Base-by-base conservation (phyloP, 768 basidiomycete genomes). In the Lactarius vividus region DNA sequence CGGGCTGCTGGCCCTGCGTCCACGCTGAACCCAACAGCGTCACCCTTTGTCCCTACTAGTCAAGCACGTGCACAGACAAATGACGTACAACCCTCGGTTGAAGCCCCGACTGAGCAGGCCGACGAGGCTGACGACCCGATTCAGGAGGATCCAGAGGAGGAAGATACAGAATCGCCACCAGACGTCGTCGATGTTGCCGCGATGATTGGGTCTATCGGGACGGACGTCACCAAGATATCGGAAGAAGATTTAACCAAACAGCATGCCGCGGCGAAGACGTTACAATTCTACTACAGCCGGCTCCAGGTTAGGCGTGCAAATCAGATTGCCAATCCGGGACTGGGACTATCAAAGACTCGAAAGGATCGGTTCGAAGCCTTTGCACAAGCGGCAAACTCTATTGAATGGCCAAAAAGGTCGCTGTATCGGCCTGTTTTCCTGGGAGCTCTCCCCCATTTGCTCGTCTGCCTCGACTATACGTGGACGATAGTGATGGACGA, bases 401-500 rank as follows among this genome's bases (percentile, higher is more conserved):
- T 61, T 20, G 57, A 63, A 37, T 67, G 66, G 66, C 57, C 67
- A 6, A 2, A 28, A 29, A 63, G 13, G 18, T 68, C 67, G 3
- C 62, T 53, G 3, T 70, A 70, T 64, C 62, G 62, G 16, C 67
- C 57, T 13, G 37, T 70, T 56, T 70, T 69, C 63, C 33, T 67
- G 10, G 69, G 69, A 10, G 58, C 69, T 13, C 67, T 70, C 18
- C 69, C 69, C 5, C 69, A 70, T 59, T 26, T 70, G 1, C 63
- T 70, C 20, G 42, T 61, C 2, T 68, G 63, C 42, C 56, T 70
- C n/a, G 67, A 64, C 18, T 18, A 53, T 57, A 28, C 61, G 15
- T 18, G 9, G 57, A 33, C 49, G 13, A 20, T 46, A 18, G 49
- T 61, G 11, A 40, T 40, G 63, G 59, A 60, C 15, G 63, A 61